Evolutionary conservation across 202 grass and related monocot genomes (phyloP).

Genomic region (Panicum virgatum): DNA sequence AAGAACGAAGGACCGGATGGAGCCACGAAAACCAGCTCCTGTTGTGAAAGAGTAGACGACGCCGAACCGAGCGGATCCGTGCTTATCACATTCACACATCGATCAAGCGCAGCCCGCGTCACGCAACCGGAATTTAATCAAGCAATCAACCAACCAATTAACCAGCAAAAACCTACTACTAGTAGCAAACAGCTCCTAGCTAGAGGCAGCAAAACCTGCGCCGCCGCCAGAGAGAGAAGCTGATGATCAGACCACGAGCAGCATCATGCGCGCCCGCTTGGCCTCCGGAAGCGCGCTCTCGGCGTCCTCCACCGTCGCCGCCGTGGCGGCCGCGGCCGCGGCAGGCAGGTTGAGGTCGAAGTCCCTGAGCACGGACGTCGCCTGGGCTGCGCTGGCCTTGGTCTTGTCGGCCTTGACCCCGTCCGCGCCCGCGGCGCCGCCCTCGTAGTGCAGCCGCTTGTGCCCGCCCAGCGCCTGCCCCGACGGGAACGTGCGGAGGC

Average conservation of each 20-base stretch:
- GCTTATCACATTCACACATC: constrained; percentile 37
- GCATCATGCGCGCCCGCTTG: constrained; percentile 35
- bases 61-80: not conserved
- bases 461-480: constrained; percentile 85
- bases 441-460: constrained; percentile 91
- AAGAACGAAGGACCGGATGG: not conserved
- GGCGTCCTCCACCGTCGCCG: constrained; percentile 8
- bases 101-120: constrained; percentile 12
- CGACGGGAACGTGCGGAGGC: constrained; percentile 69
- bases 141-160: constrained; percentile 42
- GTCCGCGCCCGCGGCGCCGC: not conserved
- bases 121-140: constrained; percentile 31
- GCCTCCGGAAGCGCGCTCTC: constrained; percentile 47
- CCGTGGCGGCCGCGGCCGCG: not conserved
- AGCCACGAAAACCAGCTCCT: constrained; percentile 19
- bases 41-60: not conserved
- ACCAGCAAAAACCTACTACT: constrained; percentile 33
- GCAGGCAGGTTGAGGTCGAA: constrained; percentile 81
- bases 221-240: constrained; percentile 17
- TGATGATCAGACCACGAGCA: constrained; percentile 37
- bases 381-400: constrained; percentile 2
- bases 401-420: constrained; percentile 18
- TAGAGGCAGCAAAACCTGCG: constrained; percentile 30
- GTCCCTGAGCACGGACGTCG: constrained; percentile 20
- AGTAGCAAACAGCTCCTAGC: constrained; percentile 4